phyloP scores from a whole-genome alignment of 257 asterid species.

The Galeopsis tetrahit region DNA sequence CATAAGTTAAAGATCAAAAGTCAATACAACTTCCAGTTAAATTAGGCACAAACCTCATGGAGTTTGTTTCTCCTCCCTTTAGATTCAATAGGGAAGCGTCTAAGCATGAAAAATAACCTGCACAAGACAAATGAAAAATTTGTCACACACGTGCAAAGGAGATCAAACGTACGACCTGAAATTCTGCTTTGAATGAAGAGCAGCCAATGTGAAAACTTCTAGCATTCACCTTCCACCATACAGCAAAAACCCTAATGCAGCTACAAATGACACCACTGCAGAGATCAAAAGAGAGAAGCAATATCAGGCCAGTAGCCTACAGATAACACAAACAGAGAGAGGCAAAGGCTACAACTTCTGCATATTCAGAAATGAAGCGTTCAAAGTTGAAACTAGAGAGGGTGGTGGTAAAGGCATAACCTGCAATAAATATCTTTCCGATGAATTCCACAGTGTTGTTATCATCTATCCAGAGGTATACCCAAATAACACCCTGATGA shows the following conservation, averaged over 20 bases:
- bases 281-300: constrained; percentile 41
- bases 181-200: constrained; percentile 21
- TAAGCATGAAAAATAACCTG: constrained; percentile 89
- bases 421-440: constrained; percentile 94
- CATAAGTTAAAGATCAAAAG: constrained; percentile 5
- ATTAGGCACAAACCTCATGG: constrained; percentile 66
- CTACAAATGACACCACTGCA: constrained; percentile 84
- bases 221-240: constrained; percentile 91
- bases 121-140: constrained; percentile 21
- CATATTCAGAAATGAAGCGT: constrained; percentile 21
- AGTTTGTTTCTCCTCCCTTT: constrained; percentile 97
- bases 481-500: constrained; percentile 78
- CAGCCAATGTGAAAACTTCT: constrained; percentile 15
- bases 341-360: constrained; percentile 17
- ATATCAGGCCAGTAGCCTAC: constrained; percentile 30
- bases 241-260: constrained; percentile 89
- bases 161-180: constrained; percentile 9
- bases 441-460: constrained; percentile 59
- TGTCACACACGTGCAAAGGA: constrained; percentile 6
- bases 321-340: constrained; percentile 26
- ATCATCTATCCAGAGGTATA: constrained; percentile 79
- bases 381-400: constrained; percentile 31
- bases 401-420: constrained; percentile 40
- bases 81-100: constrained; percentile 94
- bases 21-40: constrained; percentile 9